Conservation (phyloP, 2,329 filamentous ascomycete species). For the Aspergillus sp. region DNA sequence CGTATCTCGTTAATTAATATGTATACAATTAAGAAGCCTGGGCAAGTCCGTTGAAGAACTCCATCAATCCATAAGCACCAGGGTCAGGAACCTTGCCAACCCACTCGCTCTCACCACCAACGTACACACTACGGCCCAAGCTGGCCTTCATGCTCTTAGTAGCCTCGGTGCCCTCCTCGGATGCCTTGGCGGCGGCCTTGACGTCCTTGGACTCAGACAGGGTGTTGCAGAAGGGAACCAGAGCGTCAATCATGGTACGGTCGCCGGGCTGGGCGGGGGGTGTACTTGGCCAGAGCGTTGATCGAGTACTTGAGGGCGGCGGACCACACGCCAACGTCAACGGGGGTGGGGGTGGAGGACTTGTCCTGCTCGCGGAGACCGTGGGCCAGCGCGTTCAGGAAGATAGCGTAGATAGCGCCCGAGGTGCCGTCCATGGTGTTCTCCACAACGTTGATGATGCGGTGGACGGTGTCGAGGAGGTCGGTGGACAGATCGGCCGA, state of each 20-base stretch:
- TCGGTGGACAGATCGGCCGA: conserved; percentile 49
- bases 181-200: conserved; percentile 68
- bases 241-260: conserved; percentile 81
- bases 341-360: conserved; percentile 35
- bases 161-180: conserved; percentile 68
- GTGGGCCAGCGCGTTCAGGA: conserved; percentile 77
- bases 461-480: conserved; percentile 54
- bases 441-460: conserved; percentile 61
- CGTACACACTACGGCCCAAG: conserved; percentile 76
- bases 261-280: conserved; percentile 86
- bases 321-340: conserved; percentile 54
- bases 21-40: conserved; percentile 37
- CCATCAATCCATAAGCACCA: conserved; percentile 71
- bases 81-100: conserved; percentile 71
- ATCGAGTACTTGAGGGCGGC: conserved; percentile 68
- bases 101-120: conserved; percentile 62
- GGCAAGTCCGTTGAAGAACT: conserved; percentile 76
- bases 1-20: neutral
- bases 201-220: conserved; percentile 63
- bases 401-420: conserved; percentile 79
- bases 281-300: conserved; percentile 72
- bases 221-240: conserved; percentile 78
- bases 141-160: conserved; percentile 93
- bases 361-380: conserved; percentile 55
- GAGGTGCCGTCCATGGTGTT: conserved; percentile 70